phyloP scores from a whole-genome alignment of 495 filamentous ascomycete species.

The Thermochaetoides thermophila region DNA sequence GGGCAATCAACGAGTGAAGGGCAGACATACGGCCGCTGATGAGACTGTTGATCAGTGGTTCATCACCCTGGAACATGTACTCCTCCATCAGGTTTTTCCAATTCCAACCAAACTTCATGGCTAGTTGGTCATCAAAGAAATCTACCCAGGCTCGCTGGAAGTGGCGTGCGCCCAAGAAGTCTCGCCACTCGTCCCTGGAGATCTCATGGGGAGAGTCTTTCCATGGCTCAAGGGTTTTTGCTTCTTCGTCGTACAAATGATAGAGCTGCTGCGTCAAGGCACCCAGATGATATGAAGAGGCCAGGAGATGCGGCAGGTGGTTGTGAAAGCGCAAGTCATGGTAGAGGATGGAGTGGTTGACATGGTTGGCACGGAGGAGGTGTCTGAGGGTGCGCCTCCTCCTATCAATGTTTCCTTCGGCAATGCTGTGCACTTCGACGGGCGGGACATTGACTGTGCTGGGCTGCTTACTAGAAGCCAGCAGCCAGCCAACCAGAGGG shows the following conservation, averaged over 20 bases:
- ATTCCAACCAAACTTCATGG: slow-evolving; percentile 55
- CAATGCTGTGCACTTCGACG: slow-evolving; percentile 58
- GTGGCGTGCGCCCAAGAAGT: slow-evolving; percentile 57
- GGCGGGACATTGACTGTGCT: slow-evolving; percentile 47
- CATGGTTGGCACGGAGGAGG: slow-evolving; percentile 78
- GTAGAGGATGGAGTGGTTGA: slow-evolving; percentile 72
- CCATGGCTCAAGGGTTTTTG: slow-evolving; percentile 66
- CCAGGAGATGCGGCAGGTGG: slow-evolving; percentile 71
- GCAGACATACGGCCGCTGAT: slow-evolving; percentile 51
- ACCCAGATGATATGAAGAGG: slow-evolving; percentile 72
- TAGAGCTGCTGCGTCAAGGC: slow-evolving; percentile 57
- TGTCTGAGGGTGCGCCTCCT: slow-evolving; percentile 74
- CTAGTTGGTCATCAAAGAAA: slow-evolving; percentile 82
- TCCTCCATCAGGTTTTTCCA: slow-evolving; percentile 67
- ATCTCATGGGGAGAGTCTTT: slow-evolving; percentile 71
- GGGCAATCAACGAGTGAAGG: not conserved
- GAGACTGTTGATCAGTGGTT: slow-evolving; percentile 67
- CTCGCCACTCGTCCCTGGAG: slow-evolving; percentile 67
- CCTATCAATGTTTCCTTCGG: slow-evolving; percentile 68
- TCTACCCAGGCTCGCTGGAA: slow-evolving; percentile 86
- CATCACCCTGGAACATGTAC: slow-evolving; percentile 58
- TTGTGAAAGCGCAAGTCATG: slow-evolving; percentile 71
- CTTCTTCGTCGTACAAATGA: slow-evolving; percentile 62
- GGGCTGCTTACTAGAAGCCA: slow-evolving; percentile 12
- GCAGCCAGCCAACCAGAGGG: slow-evolving; percentile 31